phyloP scores from a whole-genome alignment of 2,329 filamentous ascomycete species.

The Penicillium sp. region DNA sequence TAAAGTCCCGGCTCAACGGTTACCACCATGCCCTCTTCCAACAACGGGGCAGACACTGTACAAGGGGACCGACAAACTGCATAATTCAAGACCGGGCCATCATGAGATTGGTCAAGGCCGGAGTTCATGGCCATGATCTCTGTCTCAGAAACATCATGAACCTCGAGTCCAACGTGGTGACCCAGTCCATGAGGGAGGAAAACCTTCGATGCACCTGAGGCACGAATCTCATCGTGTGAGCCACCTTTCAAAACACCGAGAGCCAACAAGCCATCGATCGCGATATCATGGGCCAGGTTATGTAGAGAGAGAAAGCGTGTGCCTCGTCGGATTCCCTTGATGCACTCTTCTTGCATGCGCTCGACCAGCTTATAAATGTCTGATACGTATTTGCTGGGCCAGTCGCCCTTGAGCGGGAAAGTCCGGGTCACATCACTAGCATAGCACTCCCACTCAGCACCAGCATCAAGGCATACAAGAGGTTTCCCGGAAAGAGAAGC shows the following conservation, averaged over 20 bases:
- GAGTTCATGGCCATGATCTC: constrained; percentile 33
- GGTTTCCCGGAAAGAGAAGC: constrained; percentile 68
- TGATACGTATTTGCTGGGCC: constrained; percentile 62
- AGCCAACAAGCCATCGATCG: constrained; percentile 73
- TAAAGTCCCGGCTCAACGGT: constrained; percentile 57
- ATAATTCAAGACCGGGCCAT: constrained; percentile 15
- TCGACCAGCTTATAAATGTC: constrained; percentile 81
- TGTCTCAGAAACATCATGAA: constrained; percentile 44
- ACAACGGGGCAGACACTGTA: constrained; percentile 33
- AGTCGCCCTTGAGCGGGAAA: constrained; percentile 73
- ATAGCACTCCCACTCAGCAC: constrained; percentile 72
- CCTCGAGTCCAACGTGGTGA: constrained; percentile 54
- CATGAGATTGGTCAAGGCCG: constrained; percentile 11
- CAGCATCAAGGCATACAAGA: constrained; percentile 81
- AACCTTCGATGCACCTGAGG: constrained; percentile 38
- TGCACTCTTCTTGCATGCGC: constrained; percentile 80
- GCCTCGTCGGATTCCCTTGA: constrained; percentile 69
- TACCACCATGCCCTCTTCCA: constrained; percentile 57
- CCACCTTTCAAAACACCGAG: constrained; percentile 71
- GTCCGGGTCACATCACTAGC: constrained; percentile 77
- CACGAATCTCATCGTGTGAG: constrained; percentile 52
- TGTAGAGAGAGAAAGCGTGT: constrained; percentile 82
- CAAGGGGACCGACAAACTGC: constrained; percentile 28
- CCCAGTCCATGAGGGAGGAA: constrained; percentile 55
- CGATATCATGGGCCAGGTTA: constrained; percentile 73